phyloP scores from a whole-genome alignment of 192 early-diverging fungal genomes.

The Spizellomyces punctatus region DNA sequence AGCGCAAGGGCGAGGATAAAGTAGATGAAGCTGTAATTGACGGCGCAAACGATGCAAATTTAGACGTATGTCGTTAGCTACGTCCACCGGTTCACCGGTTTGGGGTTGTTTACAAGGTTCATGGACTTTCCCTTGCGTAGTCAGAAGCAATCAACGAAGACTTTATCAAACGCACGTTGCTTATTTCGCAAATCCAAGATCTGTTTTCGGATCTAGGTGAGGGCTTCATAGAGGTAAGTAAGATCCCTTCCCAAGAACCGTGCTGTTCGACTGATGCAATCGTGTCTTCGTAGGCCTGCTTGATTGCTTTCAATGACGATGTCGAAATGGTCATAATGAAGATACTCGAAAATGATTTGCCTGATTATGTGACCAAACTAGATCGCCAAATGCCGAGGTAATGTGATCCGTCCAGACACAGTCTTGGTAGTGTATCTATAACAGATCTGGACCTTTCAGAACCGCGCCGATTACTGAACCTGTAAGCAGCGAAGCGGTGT shows the following conservation, averaged over 20 bases:
- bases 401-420: too few species aligned
- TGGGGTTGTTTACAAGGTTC: too few species aligned
- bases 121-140: too few species aligned
- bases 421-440: neutral
- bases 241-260: neutral
- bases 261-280: slow-evolving; percentile 6
- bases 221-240: slow-evolving; percentile 76
- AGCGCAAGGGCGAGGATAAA: slow-evolving; percentile 5
- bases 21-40: neutral
- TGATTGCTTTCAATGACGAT: slow-evolving; percentile 60
- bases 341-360: slow-evolving; percentile 78
- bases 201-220: slow-evolving; percentile 87
- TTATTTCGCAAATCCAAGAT: slow-evolving; percentile 83
- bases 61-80: neutral
- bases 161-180: slow-evolving; percentile 55
- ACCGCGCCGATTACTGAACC: neutral
- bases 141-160: slow-evolving; percentile 33
- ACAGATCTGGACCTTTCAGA: neutral
- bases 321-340: slow-evolving; percentile 76
- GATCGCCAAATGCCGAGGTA: slow-evolving; percentile 61
- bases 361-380: slow-evolving; percentile 62
- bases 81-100: neutral
- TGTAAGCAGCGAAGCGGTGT: too few species aligned
- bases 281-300: neutral
- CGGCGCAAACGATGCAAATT: neutral